These are phyloP conservation scores for Crithidia thermophila DNA, from an alignment of 208 protist species.

Conservation along the genomic window DNA sequence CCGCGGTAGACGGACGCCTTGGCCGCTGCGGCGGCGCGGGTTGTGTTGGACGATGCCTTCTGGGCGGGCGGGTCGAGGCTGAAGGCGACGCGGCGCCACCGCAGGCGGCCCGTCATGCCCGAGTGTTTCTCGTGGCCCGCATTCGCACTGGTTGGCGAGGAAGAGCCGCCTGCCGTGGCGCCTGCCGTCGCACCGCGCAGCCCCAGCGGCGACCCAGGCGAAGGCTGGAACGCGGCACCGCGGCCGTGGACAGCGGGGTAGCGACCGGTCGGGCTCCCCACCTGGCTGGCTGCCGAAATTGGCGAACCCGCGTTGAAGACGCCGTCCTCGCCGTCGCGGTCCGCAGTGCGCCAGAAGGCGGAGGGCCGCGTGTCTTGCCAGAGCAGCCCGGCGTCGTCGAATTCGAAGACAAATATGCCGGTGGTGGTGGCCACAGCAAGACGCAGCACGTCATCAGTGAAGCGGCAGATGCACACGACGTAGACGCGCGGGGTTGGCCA, in stretches of 20 bases:
- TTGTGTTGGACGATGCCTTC: neutral
- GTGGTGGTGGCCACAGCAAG: constrained; percentile 49
- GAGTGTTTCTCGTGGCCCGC: neutral
- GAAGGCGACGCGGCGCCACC: constrained; percentile 23
- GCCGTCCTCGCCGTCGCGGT: constrained; percentile 2
- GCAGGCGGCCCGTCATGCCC: constrained; percentile 19
- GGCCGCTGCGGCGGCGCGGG: neutral
- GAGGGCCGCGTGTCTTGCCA: constrained; percentile 29
- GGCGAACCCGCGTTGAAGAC: neutral
- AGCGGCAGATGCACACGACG: constrained; percentile 48
- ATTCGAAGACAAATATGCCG: constrained; percentile 48
- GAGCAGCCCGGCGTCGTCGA: constrained; percentile 45
- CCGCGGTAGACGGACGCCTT: neutral
- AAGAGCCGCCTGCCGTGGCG: neutral
- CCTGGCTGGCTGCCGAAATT: neutral
- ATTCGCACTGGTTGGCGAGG: neutral
- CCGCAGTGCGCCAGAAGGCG: constrained; percentile 19
- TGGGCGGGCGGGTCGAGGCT: neutral
- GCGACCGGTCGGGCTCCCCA: neutral
- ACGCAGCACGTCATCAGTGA: constrained; percentile 43
- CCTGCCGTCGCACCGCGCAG: neutral
- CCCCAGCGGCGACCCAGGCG: neutral
- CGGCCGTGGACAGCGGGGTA: constrained; percentile 1
- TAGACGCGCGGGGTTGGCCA: constrained; percentile 17
- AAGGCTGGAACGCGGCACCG: neutral